Conservation (phyloP, 83 land plant genomes). For the Picea abies region DNA sequence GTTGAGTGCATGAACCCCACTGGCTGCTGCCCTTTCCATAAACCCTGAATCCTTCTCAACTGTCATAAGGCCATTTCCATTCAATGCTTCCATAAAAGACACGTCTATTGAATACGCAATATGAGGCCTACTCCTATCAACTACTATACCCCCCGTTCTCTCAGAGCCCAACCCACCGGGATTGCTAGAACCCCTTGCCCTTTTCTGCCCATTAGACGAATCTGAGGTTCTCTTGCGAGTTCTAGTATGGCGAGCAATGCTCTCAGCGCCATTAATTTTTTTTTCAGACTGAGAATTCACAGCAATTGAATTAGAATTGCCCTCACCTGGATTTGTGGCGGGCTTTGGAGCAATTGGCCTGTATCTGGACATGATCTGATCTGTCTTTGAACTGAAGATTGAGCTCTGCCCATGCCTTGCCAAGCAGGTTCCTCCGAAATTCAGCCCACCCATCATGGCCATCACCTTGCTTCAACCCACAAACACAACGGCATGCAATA, state of each 20-base stretch:
- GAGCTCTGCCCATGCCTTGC: background rate
- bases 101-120: background rate
- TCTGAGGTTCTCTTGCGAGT: background rate
- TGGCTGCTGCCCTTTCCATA: slow-evolving; percentile 6
- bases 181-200: slow-evolving; percentile 2
- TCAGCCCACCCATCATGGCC: background rate
- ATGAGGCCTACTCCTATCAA: background rate
- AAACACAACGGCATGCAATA: too few species aligned
- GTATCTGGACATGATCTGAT: slow-evolving; percentile 67
- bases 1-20: background rate
- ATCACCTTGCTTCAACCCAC: background rate
- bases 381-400: slow-evolving; percentile 23
- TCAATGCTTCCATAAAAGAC: background rate
- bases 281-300: background rate
- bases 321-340: background rate
- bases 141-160: background rate
- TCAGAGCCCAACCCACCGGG: background rate
- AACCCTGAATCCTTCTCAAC: slow-evolving; percentile 6
- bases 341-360: slow-evolving; percentile 80
- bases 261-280: background rate
- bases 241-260: background rate
- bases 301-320: background rate
- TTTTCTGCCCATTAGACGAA: background rate
- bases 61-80: too few species aligned
- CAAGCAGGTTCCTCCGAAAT: background rate